A percentile compares a stretch with the other conserved stretches of the same genome.
Conservation (phyloP, 768 basidiomycete genomes). For the Coprinellus micaceus region DNA sequence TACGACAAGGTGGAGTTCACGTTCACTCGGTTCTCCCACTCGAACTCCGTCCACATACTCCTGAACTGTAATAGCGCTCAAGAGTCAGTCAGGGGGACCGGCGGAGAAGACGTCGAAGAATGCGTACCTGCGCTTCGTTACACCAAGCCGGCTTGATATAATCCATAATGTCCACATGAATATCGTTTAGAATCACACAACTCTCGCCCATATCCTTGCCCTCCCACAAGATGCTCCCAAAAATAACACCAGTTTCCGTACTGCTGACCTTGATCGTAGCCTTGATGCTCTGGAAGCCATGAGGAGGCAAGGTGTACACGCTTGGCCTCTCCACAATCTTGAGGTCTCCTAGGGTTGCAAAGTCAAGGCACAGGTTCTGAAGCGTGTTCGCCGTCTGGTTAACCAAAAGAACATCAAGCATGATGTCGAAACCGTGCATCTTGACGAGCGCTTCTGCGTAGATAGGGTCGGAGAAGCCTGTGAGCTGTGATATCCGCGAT, state of each 20-base stretch:
- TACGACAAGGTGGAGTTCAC: slow-evolving; percentile 81
- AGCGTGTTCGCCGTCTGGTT: slow-evolving; percentile 93
- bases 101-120: no score
- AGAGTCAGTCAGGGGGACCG: no score
- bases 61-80: slow-evolving; percentile 59
- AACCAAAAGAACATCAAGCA: slow-evolving; percentile 92
- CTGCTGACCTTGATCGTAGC: slow-evolving; percentile 98
- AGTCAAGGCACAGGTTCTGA: slow-evolving; percentile 95
- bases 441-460: slow-evolving; percentile 98
- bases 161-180: slow-evolving; percentile 98
- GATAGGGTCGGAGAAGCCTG: slow-evolving; percentile 97
- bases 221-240: slow-evolving; percentile 97
- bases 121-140: slow-evolving; percentile 82
- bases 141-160: slow-evolving; percentile 97
- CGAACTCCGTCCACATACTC: slow-evolving; percentile 99
- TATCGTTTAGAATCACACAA: slow-evolving; percentile 93
- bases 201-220: slow-evolving; percentile 83
- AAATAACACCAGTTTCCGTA: slow-evolving; percentile 97
- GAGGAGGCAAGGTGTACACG: slow-evolving; percentile 89
- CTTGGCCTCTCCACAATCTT: slow-evolving; percentile 96
- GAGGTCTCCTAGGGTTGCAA: slow-evolving; percentile 94
- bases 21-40: slow-evolving; percentile 99
- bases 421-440: slow-evolving; percentile 95
- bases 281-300: slow-evolving; percentile 98
- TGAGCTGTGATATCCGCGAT: slow-evolving; percentile 89